Base-by-base conservation (phyloP, 2,329 filamentous ascomycete genomes). In the Pyricularia pennisetigena region DNA sequence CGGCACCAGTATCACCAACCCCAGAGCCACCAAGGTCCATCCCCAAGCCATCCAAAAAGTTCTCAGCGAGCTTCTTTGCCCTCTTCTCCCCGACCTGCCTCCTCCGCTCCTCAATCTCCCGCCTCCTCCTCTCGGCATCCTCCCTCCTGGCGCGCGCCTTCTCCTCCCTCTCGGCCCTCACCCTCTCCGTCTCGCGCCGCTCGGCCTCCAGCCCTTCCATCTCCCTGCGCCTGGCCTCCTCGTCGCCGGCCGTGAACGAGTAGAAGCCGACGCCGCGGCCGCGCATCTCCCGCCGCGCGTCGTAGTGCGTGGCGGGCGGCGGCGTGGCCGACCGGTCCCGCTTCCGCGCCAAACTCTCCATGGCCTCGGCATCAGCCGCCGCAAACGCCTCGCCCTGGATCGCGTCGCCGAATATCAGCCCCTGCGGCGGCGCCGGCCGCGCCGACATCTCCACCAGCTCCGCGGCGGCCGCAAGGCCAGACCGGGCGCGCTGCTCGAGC, bases 251-350 rank as follows among this genome's bases (percentile, higher is more conserved):
- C 69, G 90, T 92, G 76, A 99, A 98, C 68, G 90, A 88, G 80
- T 93, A 97, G 79, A 98, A 99, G 0, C 92, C 95, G 0, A 91
- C 92, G 4, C 95, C 95, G 74, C 95, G 94, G 63, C 88, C 92
- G 70, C 95, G 84, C 65, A 97, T 88, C 83, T 99, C 95, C 70
- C 85, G 85, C 70, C 86, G 86, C 1, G 92, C 92, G 76, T 97
- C 91, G 78, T 98, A 99, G 79, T 98, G 94, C 74, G 84, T 83
- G 73, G 90, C 86, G 8, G 93, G 65, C 6, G 94, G 94, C 67
- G 94, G 94, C 65, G 94, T 97, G 67, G 89, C 83, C 73, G 88
- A 90, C 68, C 89, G 85, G 79, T 97, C 93, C 64, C 93, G 85
- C 79, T 91, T 92, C 70, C 85, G 82, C 2, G 93, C 93, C 32